These are phyloP conservation scores for Phaeosphaeria sp. DNA, from an alignment of 2,329 filamentous ascomycete species.

Conservation along the genomic window DNA sequence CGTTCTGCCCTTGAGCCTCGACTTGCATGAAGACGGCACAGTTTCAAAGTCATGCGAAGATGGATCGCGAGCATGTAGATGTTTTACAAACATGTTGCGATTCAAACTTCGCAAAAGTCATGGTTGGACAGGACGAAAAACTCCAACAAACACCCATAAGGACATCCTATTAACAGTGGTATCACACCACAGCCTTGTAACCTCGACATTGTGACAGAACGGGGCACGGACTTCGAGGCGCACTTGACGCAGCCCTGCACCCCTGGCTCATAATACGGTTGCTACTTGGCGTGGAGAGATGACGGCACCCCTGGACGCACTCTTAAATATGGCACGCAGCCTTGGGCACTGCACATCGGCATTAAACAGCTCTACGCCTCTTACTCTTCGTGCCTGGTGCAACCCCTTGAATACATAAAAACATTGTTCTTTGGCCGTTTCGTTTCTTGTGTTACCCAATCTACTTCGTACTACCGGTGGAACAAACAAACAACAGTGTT, in stretches of 20 bases:
- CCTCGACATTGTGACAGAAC: constrained; percentile 8
- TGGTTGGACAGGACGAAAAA: constrained; percentile 16
- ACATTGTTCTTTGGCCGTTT: constrained; percentile 11
- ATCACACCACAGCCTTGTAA: constrained; percentile 18
- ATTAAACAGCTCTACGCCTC: constrained; percentile 25
- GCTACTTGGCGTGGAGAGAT: constrained; percentile 21
- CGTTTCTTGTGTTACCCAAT: constrained; percentile 1
- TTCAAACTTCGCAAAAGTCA: constrained; percentile 2
- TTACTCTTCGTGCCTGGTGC: constrained; percentile 18
- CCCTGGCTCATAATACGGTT: constrained; percentile 19
- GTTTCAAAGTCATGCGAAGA: constrained; percentile 27
- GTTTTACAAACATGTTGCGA: constrained; percentile 12
- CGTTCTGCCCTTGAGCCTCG: not conserved
- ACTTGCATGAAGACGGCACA: constrained; percentile 19
- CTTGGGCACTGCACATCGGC: constrained; percentile 23
- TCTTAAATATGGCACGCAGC: constrained; percentile 23
- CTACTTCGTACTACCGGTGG: constrained; percentile 7
- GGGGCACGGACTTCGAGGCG: constrained; percentile 19
- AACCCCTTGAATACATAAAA: constrained; percentile 21
- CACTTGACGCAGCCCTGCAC: constrained; percentile 22
- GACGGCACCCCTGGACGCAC: constrained; percentile 25
- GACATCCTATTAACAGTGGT: constrained; percentile 11
- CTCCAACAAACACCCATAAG: constrained; percentile 9
- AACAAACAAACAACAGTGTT: constrained; percentile 5
- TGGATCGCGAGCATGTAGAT: constrained; percentile 5